phyloP scores from a whole-genome alignment of 1,139 yeast species.

The Arxiozyma slooffiae region DNA sequence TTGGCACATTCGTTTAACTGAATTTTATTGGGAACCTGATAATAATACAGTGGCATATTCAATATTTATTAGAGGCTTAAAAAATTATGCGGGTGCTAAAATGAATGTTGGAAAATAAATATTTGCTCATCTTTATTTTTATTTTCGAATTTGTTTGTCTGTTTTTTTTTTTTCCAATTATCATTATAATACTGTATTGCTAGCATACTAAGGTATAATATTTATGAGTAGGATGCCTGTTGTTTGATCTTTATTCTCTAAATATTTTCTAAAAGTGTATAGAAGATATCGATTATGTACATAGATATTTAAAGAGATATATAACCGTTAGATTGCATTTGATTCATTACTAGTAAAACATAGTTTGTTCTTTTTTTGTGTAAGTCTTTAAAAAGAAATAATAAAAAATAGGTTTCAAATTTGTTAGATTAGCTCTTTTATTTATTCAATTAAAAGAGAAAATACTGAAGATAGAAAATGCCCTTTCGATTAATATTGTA shows the following conservation, averaged over 20 bases:
- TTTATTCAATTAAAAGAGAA: neutral
- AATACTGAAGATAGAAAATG: neutral
- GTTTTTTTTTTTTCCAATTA: neutral
- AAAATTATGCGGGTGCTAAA: constrained; percentile 69
- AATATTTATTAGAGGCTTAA: constrained; percentile 76
- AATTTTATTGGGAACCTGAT: constrained; percentile 84
- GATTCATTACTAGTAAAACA: neutral
- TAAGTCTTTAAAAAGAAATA: neutral
- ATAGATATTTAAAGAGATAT: no score
- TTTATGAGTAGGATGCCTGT: neutral
- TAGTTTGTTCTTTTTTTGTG: neutral
- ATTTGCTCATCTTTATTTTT: neutral
- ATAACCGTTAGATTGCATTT: neutral
- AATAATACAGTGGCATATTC: constrained; percentile 72
- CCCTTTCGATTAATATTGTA: no score
- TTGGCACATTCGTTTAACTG: constrained; percentile 89
- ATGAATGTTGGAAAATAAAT: constrained; percentile 73
- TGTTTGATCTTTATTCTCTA: neutral
- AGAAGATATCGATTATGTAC: neutral
- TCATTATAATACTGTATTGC: neutral
- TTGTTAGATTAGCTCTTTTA: no score
- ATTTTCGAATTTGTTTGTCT: neutral
- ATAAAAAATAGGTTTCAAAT: neutral
- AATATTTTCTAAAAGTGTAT: neutral
- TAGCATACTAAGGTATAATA: no score